Percentiles rank a stretch among this genome's conserved stretches.
These are phyloP conservation scores for Argentina anserina DNA, from an alignment of 306 rosid species.

Conservation along the genomic window DNA sequence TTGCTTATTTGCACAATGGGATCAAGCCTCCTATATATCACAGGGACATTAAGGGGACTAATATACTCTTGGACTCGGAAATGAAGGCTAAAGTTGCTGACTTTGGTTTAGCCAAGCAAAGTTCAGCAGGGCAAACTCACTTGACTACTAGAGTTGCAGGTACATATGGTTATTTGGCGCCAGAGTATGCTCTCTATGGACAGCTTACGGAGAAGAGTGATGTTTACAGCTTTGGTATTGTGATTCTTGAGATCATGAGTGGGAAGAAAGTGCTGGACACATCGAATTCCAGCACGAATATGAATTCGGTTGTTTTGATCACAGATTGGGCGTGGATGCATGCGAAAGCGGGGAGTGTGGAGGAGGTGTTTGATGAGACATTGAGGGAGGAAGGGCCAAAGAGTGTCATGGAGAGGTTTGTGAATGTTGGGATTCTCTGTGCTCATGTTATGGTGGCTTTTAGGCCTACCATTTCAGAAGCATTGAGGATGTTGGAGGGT, in stretches of 20 bases:
- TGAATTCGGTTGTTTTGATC: slow-evolving; percentile 38
- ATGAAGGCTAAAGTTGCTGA: slow-evolving; percentile 73
- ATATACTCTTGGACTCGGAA: slow-evolving; percentile 63
- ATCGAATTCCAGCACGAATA: slow-evolving; percentile 30
- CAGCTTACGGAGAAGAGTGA: slow-evolving; percentile 72
- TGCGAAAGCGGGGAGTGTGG: slow-evolving; percentile 44
- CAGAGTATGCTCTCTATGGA: slow-evolving; percentile 78
- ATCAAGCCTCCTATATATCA: slow-evolving; percentile 77
- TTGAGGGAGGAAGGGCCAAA: slow-evolving; percentile 53
- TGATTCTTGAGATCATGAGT: slow-evolving; percentile 77
- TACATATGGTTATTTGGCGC: slow-evolving; percentile 76
- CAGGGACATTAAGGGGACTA: slow-evolving; percentile 68
- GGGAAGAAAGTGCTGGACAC: slow-evolving; percentile 69
- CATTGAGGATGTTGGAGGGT: slow-evolving; percentile 77
- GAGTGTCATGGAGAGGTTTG: slow-evolving; percentile 73
- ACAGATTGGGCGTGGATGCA: slow-evolving; percentile 88
- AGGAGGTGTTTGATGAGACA: slow-evolving; percentile 46
- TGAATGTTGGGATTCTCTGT: slow-evolving; percentile 74
- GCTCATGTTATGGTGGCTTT: slow-evolving; percentile 83
- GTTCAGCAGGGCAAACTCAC: slow-evolving; percentile 59
- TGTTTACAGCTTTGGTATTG: slow-evolving; percentile 76
- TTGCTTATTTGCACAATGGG: slow-evolving; percentile 68
- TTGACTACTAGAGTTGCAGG: slow-evolving; percentile 81
- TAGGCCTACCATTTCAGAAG: slow-evolving; percentile 83
- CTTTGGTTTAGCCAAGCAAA: slow-evolving; percentile 70